Evolutionary conservation across 2,329 filamentous ascomycete genomes (phyloP).

Genomic region (Ophiocordyceps camponoti-rufipedis): DNA sequence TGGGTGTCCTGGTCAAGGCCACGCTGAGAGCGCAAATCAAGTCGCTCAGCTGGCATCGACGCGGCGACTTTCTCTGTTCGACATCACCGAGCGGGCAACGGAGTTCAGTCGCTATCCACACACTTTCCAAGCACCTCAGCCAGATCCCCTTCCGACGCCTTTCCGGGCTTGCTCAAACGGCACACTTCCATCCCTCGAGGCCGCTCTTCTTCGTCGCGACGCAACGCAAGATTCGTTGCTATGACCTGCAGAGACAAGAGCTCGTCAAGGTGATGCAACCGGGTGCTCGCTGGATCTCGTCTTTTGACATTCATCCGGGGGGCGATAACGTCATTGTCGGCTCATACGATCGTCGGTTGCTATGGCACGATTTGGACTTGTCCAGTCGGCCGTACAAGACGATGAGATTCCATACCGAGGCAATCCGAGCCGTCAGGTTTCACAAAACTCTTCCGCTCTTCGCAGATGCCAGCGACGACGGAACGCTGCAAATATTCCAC

Average conservation of each 20-base stretch:
- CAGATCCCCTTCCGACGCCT: slow-evolving; percentile 77
- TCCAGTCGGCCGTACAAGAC: slow-evolving; percentile 88
- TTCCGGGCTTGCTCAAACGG: slow-evolving; percentile 64
- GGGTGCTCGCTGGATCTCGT: slow-evolving; percentile 83
- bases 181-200: slow-evolving; percentile 84
- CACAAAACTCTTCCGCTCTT: slow-evolving; percentile 75
- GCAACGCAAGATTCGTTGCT: slow-evolving; percentile 79
- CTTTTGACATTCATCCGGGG: slow-evolving; percentile 80
- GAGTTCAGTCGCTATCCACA: slow-evolving; percentile 82
- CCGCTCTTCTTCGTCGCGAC: slow-evolving; percentile 94
- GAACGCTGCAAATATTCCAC: slow-evolving; percentile 88
- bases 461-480: slow-evolving; percentile 88
- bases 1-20: slow-evolving; percentile 63
- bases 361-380: slow-evolving; percentile 95
- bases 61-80: slow-evolving; percentile 85
- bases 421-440: slow-evolving; percentile 76
- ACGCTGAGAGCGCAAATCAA: slow-evolving; percentile 70
- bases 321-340: slow-evolving; percentile 91
- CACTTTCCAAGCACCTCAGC: slow-evolving; percentile 81
- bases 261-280: slow-evolving; percentile 87
- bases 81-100: slow-evolving; percentile 66
- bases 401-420: slow-evolving; percentile 82
- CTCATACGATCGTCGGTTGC: slow-evolving; percentile 78
- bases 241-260: slow-evolving; percentile 82
- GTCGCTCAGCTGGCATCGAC: slow-evolving; percentile 81